These are phyloP conservation scores for Fusarium acutatum DNA, from an alignment of 2,329 filamentous ascomycete genomes.

Conservation along the genomic window DNA sequence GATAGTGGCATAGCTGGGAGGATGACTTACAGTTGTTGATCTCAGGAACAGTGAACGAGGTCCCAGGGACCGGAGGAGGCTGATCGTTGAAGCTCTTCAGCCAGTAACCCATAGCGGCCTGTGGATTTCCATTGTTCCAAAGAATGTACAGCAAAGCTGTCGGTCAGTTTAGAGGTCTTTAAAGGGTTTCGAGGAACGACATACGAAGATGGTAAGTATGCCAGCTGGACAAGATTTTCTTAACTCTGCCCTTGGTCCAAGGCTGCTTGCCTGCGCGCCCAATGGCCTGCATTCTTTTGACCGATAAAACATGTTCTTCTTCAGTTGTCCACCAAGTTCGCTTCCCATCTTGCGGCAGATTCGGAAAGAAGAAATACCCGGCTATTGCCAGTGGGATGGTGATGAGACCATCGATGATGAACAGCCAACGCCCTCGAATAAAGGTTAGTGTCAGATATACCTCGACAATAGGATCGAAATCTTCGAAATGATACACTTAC, in stretches of 20 bases:
- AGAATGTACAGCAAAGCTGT: not conserved
- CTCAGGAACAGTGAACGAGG: not conserved
- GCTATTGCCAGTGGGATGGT: slow-evolving; percentile 17
- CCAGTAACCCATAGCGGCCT: not conserved
- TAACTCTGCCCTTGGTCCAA: slow-evolving; percentile 20
- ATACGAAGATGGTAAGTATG: slow-evolving; percentile 25
- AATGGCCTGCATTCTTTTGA: slow-evolving; percentile 7
- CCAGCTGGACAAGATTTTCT: slow-evolving; percentile 21
- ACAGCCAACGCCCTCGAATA: slow-evolving; percentile 42
- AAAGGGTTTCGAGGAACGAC: rapidly evolving
- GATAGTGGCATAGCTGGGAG: not conserved
- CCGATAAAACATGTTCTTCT: slow-evolving; percentile 32
- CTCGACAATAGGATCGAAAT: no score
- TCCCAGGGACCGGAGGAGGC: not conserved
- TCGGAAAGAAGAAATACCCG: slow-evolving; percentile 43
- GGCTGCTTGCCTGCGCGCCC: slow-evolving; percentile 26
- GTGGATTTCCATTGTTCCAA: not conserved
- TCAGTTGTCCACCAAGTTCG: slow-evolving; percentile 40
- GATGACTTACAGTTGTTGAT: not conserved
- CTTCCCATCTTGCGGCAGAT: slow-evolving; percentile 34
- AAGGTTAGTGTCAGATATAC: not conserved
- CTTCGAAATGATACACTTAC: no score
- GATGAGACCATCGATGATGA: slow-evolving; percentile 48
- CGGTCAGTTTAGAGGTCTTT: not conserved
- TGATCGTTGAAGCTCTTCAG: not conserved